phyloP scores from a whole-genome alignment of 768 basidiomycete genomes.

The Panus rudis region DNA sequence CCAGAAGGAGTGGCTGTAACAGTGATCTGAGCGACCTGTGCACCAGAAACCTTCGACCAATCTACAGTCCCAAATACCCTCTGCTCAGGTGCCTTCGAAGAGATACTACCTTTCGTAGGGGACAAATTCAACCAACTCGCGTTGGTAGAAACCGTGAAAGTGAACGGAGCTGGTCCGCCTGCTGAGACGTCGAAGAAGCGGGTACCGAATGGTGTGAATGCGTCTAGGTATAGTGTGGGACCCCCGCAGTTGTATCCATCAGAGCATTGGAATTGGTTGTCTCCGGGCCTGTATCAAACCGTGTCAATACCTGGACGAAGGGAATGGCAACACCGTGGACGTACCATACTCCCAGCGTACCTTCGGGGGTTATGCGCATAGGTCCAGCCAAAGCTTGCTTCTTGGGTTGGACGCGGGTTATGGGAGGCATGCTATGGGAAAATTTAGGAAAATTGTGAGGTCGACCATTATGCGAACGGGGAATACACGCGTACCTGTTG shows the following conservation, averaged over 20 bases:
- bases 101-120: conserved; percentile 41
- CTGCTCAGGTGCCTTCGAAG: conserved; percentile 38
- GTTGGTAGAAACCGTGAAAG: conserved; percentile 42
- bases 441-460: background rate
- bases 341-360: conserved; percentile 53
- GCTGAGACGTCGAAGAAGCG: conserved; percentile 57
- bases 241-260: conserved; percentile 39
- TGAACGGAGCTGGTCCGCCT: conserved; percentile 52
- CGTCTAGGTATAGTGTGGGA: conserved; percentile 46
- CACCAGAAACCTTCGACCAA: conserved; percentile 42
- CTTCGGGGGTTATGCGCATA: conserved; percentile 59
- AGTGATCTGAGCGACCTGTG: conserved; percentile 33
- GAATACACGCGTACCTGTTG: conserved; percentile 38
- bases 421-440: conserved; percentile 39
- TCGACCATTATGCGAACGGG: background rate
- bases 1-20: conserved; percentile 40
- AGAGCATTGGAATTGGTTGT: conserved; percentile 54
- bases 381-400: conserved; percentile 55
- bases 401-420: conserved; percentile 44
- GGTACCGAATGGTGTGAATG: conserved; percentile 46
- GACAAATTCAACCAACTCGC: conserved; percentile 48
- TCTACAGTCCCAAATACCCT: conserved; percentile 53
- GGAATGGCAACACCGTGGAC: background rate
- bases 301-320: background rate
- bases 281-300: conserved; percentile 46